Conservation (phyloP, 495 filamentous ascomycete genomes). For the Ramalina peruviana region DNA sequence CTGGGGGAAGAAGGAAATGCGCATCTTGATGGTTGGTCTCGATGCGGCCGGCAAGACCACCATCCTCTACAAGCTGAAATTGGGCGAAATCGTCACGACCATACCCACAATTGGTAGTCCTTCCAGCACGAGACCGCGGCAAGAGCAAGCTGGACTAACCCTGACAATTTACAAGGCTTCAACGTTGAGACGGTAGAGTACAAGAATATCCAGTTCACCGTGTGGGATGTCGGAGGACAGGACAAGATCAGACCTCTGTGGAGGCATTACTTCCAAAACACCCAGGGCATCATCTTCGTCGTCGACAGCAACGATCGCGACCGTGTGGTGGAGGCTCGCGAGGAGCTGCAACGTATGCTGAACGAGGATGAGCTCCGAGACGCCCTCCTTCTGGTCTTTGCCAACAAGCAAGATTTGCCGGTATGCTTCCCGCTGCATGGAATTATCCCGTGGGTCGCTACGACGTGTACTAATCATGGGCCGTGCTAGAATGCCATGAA, state of each 20-base stretch:
- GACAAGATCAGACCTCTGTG: slow-evolving; percentile 97
- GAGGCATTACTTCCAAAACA: slow-evolving; percentile 99
- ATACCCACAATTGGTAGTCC: slow-evolving; percentile 93
- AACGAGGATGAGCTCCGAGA: slow-evolving; percentile 99
- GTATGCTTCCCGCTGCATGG: slow-evolving; percentile 37
- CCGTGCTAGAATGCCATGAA: slow-evolving; percentile 87
- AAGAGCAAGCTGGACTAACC: slow-evolving; percentile 33
- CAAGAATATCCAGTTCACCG: slow-evolving; percentile 98
- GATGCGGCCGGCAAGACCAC: slow-evolving; percentile 98
- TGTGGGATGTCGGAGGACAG: slow-evolving; percentile 98
- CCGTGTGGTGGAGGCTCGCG: slow-evolving; percentile 95
- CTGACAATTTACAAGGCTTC: slow-evolving; percentile 70
- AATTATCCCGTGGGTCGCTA: not conserved
- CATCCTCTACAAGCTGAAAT: slow-evolving; percentile 98
- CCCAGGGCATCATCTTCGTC: slow-evolving; percentile 99
- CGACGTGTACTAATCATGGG: not conserved
- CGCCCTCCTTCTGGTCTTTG: slow-evolving; percentile 93
- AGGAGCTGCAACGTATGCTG: slow-evolving; percentile 99
- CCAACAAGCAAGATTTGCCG: slow-evolving; percentile 99
- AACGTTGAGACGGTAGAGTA: slow-evolving; percentile 99
- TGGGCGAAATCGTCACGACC: slow-evolving; percentile 97
- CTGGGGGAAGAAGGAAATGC: slow-evolving; percentile 99
- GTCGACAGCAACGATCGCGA: slow-evolving; percentile 99
- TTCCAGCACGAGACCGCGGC: slow-evolving; percentile 78
- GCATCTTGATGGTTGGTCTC: slow-evolving; percentile 91